Base-by-base conservation (phyloP, 306 rosid genomes). In the Corylus avellana region DNA sequence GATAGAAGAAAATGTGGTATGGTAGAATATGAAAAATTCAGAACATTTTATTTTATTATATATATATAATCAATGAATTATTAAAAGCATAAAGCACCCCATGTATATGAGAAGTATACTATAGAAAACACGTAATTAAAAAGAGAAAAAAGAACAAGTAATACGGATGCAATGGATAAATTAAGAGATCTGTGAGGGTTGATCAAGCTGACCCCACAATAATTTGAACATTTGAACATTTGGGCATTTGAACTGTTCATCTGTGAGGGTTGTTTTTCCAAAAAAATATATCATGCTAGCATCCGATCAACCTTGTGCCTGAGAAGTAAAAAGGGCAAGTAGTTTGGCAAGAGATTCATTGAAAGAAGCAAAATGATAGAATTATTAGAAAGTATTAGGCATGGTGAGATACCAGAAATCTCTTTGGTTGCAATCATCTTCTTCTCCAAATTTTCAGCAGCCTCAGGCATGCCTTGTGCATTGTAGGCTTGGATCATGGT, bases 401-500 rank as follows among this genome's bases (percentile, higher is more conserved):
- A 77, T 77, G 57, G 85, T 29, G 49, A 75, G 58, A 73, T 81
- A 85, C 93, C 93, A 9, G 79, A 83, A 74, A 75, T 73, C 22
- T 78, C 84, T 73, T 83, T 74, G 63, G 73, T 67, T 82, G 79
- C 55, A 80, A 86, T 75, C 90, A 87, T 84, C 86, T 83, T 82
- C 12, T 56, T 86, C 79, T 87, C 89, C 77, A 92, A 69, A 48
- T 85, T 84, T 63, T 83, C 78, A 75, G 90, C 98, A 81, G 88
- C 97, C 57, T 88, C 91, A 13, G 83, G 85, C 93, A 92, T 91
- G 84, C 95, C 97, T 46, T 80, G 90, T 46, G 83, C 74, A 54
- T 91, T 84, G 73, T 88, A 90, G 66, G 93, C 94, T 47, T 82
- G 93, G 75, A 91, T 84, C 97, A 94, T 89, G 66, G 89, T 87